Conservation (phyloP, 2,329 filamentous ascomycete species). For the Fusarium sororula region DNA sequence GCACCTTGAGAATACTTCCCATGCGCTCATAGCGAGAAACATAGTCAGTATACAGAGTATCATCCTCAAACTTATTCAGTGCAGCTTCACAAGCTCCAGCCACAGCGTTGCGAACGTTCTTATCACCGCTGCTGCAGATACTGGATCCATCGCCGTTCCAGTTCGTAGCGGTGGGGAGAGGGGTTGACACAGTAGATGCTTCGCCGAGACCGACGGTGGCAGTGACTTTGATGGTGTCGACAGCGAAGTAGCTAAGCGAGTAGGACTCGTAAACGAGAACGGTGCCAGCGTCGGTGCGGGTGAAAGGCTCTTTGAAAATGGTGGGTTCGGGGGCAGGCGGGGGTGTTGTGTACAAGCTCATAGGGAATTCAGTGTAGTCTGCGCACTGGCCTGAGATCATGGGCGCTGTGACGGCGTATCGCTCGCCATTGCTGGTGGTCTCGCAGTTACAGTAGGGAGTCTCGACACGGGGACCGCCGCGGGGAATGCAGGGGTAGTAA, state of each 20-base stretch:
- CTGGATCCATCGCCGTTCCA: neutral
- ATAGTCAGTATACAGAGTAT: neutral
- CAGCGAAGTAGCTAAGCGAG: neutral
- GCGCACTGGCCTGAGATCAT: conserved; percentile 2
- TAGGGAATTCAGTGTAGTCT: neutral
- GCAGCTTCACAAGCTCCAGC: neutral
- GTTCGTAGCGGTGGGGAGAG: neutral
- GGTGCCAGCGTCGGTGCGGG: neutral
- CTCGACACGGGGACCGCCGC: neutral
- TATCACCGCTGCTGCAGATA: conserved; percentile 1
- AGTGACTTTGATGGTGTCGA: neutral
- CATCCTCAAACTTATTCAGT: conserved; percentile 1
- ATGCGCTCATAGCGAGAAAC: neutral
- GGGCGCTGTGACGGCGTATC: neutral
- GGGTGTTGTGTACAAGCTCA: neutral
- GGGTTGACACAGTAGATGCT: neutral
- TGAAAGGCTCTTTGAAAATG: neutral
- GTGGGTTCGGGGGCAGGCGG: neutral
- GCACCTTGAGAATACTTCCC: conserved; percentile 5
- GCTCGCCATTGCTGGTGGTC: conserved; percentile 1
- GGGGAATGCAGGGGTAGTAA: conserved; percentile 1
- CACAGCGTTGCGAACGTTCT: neutral
- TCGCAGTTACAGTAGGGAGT: conserved; percentile 4
- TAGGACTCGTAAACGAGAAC: conserved; percentile 5
- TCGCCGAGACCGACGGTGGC: conserved; percentile 7